A percentile compares a stretch with the other conserved stretches of the same genome.
Conservation (phyloP, 1,284 basidiomycete genomes). For the Cystobasidium sp. region DNA sequence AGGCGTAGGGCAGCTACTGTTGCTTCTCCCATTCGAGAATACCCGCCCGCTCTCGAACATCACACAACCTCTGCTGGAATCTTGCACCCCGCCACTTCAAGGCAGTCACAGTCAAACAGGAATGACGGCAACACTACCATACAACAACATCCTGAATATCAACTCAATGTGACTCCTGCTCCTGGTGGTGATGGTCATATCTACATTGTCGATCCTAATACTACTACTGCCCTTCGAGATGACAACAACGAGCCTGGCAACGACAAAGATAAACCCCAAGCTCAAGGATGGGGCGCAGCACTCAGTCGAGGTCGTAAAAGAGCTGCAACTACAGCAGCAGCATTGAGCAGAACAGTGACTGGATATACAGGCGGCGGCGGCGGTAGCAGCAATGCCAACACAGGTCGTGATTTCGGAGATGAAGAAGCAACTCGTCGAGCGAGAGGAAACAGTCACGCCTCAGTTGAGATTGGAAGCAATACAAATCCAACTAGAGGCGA, state of each 20-base stretch:
- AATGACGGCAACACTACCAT: neutral
- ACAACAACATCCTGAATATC: conserved; percentile 2
- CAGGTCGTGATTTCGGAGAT: conserved; percentile 1
- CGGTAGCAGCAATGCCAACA: neutral
- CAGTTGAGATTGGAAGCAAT: neutral
- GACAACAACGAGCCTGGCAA: neutral
- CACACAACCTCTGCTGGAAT: neutral
- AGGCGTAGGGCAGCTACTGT: conserved; percentile 14
- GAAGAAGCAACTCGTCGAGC: conserved; percentile 6
- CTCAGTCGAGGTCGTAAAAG: conserved; percentile 10
- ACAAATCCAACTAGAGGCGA: conserved; percentile 1
- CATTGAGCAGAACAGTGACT: neutral
- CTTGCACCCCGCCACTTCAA: neutral
- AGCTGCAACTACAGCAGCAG: conserved; percentile 24
- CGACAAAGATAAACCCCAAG: neutral
- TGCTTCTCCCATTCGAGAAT: neutral
- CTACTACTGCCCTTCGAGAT: neutral
- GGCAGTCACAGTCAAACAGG: neutral
- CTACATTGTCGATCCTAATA: neutral
- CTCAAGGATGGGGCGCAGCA: conserved; percentile 3
- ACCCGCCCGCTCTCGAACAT: neutral
- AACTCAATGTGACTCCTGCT: neutral
- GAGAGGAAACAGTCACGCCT: conserved; percentile 3
- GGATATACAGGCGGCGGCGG: neutral
- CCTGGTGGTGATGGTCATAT: neutral